A percentile compares a stretch with the other conserved stretches of the same genome.
phyloP scores from a whole-genome alignment of 2,329 filamentous ascomycete species.

The Myriosclerotinia curreyana region DNA sequence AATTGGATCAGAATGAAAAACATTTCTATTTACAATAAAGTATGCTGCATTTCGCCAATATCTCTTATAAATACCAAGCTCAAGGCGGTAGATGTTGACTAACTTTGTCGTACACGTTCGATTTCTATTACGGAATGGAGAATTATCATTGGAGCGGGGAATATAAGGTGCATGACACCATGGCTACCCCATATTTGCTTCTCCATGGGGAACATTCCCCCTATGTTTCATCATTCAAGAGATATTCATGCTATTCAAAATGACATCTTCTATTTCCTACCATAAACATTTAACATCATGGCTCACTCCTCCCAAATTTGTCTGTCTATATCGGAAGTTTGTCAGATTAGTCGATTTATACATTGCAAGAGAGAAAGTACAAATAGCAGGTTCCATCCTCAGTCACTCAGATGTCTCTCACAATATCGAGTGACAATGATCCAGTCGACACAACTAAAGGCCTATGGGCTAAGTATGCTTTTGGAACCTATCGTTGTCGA shows the following conservation, averaged over 20 bases:
- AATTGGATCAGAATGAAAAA: constrained; percentile 18
- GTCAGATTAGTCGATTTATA: neutral
- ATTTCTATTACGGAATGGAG: constrained; percentile 12
- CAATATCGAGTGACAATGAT: neutral
- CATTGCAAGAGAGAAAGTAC: neutral
- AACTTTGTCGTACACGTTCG: neutral
- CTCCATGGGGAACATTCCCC: constrained; percentile 13
- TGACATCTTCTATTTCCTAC: neutral
- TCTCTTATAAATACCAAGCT: constrained; percentile 16
- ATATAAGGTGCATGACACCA: neutral
- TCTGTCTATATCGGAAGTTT: neutral
- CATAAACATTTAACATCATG: neutral
- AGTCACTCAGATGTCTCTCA: neutral
- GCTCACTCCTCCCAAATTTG: neutral
- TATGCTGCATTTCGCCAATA: constrained; percentile 4
- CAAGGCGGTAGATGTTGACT: neutral
- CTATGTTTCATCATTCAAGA: neutral
- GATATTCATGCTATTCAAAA: neutral
- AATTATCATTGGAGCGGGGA: constrained; percentile 5
- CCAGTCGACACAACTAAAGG: neutral
- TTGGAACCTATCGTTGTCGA: neutral
- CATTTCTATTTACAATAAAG: constrained; percentile 2
- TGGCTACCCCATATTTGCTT: constrained; percentile 3
- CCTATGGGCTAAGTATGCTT: neutral
- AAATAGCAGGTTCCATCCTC: neutral